phyloP scores from a whole-genome alignment of 1,284 basidiomycete genomes.

The Ustilago shanxiensis region DNA sequence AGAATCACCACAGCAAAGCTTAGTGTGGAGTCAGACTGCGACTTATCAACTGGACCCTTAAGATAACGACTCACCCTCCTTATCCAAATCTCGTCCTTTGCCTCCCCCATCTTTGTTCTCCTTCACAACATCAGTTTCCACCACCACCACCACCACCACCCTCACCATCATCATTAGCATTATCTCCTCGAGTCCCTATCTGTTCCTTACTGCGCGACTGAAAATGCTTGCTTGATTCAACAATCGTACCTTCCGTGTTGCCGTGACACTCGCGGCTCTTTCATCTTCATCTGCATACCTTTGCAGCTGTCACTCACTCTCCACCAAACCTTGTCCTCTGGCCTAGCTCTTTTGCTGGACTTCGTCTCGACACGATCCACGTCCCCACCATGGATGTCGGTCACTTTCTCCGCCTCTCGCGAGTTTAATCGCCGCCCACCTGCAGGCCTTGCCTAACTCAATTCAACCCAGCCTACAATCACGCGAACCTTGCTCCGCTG shows the following conservation, averaged over 20 bases:
- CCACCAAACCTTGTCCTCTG: constrained; percentile 18
- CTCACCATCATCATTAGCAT: neutral
- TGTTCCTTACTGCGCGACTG: neutral
- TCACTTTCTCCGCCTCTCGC: constrained; percentile 25
- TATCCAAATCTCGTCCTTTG: neutral
- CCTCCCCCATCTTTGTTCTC: neutral
- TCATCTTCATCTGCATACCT: constrained; percentile 14
- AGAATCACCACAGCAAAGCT: neutral
- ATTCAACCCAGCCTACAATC: neutral
- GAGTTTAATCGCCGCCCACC: constrained; percentile 34
- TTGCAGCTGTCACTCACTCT: constrained; percentile 23
- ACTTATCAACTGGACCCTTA: constrained; percentile 16
- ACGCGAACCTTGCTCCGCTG: neutral
- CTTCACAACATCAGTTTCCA: neutral
- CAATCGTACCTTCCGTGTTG: neutral
- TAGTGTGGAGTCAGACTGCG: neutral
- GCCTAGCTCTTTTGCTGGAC: constrained; percentile 16
- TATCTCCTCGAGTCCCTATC: too few species aligned
- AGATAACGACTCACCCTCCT: constrained; percentile 1
- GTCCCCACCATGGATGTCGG: constrained; percentile 50
- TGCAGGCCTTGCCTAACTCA: constrained; percentile 7
- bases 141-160: neutral
- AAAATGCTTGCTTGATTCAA: constrained; percentile 32
- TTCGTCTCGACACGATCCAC: constrained; percentile 19
- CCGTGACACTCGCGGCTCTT: constrained; percentile 4